Evolutionary conservation across 2,329 filamentous ascomycete species (phyloP).

Genomic region (Botryotinia calthae): DNA sequence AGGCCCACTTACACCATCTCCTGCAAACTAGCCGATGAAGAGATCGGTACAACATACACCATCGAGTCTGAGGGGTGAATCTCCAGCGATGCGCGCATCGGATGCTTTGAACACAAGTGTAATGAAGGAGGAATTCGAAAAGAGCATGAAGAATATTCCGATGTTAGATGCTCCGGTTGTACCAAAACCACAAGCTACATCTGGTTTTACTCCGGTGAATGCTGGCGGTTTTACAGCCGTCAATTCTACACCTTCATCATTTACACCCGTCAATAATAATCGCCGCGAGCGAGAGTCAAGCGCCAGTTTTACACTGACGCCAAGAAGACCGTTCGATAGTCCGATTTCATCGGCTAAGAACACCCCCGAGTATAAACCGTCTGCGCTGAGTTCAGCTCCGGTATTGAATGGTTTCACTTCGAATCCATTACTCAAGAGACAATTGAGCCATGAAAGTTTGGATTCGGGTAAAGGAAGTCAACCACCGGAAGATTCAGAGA

Average conservation of each 20-base stretch:
- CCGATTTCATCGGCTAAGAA: slow-evolving; percentile 62
- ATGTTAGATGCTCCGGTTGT: slow-evolving; percentile 36
- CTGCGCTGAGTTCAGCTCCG: slow-evolving; percentile 50
- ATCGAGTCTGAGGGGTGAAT: slow-evolving; percentile 58
- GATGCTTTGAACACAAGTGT: slow-evolving; percentile 53
- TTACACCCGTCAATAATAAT: slow-evolving; percentile 53
- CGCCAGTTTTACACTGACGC: slow-evolving; percentile 53
- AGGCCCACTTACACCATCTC: slow-evolving; percentile 79
- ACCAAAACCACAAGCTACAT: slow-evolving; percentile 30
- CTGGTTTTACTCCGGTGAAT: slow-evolving; percentile 44
- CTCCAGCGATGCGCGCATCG: slow-evolving; percentile 61
- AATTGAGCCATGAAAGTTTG: slow-evolving; percentile 59
- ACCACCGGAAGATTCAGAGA: slow-evolving; percentile 51
- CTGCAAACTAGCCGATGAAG: slow-evolving; percentile 72
- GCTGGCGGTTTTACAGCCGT: slow-evolving; percentile 62
- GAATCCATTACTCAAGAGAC: slow-evolving; percentile 68
- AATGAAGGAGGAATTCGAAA: slow-evolving; percentile 43
- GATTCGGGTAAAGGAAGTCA: slow-evolving; percentile 37
- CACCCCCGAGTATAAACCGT: slow-evolving; percentile 62
- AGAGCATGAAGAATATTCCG: slow-evolving; percentile 39
- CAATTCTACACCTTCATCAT: slow-evolving; percentile 54
- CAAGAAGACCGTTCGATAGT: slow-evolving; percentile 54
- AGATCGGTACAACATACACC: slow-evolving; percentile 60
- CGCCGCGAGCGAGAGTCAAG: slow-evolving; percentile 49
- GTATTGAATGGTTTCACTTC: slow-evolving; percentile 49